Conservation (phyloP, 129 eudicot species). For the Flaveria trinervia region DNA sequence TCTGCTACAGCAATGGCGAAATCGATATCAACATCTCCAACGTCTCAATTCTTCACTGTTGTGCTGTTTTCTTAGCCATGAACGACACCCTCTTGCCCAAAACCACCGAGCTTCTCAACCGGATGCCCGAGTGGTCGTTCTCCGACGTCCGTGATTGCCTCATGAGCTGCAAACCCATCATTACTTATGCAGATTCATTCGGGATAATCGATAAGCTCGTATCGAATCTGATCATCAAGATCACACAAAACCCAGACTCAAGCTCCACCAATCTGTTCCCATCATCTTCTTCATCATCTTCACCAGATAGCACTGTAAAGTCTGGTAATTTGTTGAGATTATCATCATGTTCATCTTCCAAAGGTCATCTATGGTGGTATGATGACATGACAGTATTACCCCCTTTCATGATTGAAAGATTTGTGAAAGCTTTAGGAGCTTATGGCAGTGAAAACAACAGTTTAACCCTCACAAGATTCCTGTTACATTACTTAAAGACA, state of each 20-base stretch:
- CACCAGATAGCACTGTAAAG: constrained; percentile 47
- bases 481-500: constrained; percentile 71
- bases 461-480: constrained; percentile 69
- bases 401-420: constrained; percentile 53
- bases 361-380: constrained; percentile 74
- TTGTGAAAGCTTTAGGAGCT: constrained; percentile 58
- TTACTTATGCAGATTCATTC: constrained; percentile 57
- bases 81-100: constrained; percentile 64
- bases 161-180: constrained; percentile 49
- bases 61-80: constrained; percentile 71
- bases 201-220: constrained; percentile 67
- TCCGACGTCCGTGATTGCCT: constrained; percentile 50
- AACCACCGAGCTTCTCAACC: constrained; percentile 54
- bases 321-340: constrained; percentile 32
- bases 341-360: constrained; percentile 38
- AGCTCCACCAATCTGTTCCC: constrained; percentile 37
- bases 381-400: constrained; percentile 65
- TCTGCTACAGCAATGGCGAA: constrained; percentile 70
- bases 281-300: constrained; percentile 64
- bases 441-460: constrained; percentile 68
- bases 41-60: constrained; percentile 64
- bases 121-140: constrained; percentile 66
- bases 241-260: constrained; percentile 67
- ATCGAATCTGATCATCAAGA: constrained; percentile 53
- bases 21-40: constrained; percentile 51